Evolutionary conservation across 2,329 filamentous ascomycete genomes (phyloP).

Genomic region (Penicillium sp.): DNA sequence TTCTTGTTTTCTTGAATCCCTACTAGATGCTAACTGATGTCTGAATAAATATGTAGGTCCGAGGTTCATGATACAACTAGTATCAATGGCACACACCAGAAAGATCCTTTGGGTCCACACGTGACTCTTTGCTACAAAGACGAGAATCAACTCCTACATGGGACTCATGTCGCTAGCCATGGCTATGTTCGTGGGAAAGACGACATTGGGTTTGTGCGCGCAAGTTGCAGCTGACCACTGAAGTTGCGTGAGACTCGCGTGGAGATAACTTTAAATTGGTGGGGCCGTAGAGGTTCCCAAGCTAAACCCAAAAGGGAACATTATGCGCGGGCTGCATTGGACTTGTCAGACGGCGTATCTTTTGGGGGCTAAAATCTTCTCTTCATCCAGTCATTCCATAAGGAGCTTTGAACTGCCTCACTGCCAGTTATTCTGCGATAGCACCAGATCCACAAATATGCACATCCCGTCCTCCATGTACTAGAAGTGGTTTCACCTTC

Average conservation of each 20-base stretch:
- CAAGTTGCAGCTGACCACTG: too few relatives aligned
- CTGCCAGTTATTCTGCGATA: not conserved
- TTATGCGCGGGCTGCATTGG: not conserved
- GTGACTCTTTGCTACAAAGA: too few relatives aligned
- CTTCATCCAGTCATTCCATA: not conserved
- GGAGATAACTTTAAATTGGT: not conserved
- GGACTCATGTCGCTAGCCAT: too few relatives aligned
- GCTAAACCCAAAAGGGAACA: conserved; percentile 4
- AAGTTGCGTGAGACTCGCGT: not conserved
- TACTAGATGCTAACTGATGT: too few relatives aligned
- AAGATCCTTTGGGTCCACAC: too few relatives aligned
- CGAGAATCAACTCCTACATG: too few relatives aligned
- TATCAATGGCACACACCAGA: too few relatives aligned
- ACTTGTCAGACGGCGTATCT: not conserved
- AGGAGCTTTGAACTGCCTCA: not conserved
- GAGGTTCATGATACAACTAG: too few relatives aligned
- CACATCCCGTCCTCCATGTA: not conserved
- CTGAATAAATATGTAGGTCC: too few relatives aligned
- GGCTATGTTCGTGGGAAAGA: too few relatives aligned
- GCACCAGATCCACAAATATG: not conserved
- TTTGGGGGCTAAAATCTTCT: not conserved
- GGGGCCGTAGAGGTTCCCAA: not conserved
- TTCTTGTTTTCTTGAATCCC: too few relatives aligned
- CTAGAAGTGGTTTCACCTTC: not conserved
- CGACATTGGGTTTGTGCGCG: too few relatives aligned